These are phyloP conservation scores for Gossypium davidsonii DNA, from an alignment of 441 rosid species.

Conservation along the genomic window DNA sequence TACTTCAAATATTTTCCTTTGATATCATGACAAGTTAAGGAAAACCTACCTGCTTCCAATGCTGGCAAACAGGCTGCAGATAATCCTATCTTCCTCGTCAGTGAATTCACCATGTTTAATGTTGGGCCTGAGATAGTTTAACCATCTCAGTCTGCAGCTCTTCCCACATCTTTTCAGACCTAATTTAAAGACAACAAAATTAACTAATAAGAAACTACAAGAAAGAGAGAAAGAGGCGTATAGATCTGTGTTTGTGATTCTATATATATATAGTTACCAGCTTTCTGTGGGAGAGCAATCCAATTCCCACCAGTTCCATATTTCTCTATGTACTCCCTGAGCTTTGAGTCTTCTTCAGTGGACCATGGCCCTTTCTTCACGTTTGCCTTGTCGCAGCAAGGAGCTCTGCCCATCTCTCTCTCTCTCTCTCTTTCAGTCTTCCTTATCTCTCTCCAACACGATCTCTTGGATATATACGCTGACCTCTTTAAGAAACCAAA, in stretches of 20 bases:
- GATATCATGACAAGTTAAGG: neutral
- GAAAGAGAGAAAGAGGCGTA: neutral
- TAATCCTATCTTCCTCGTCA: conserved; percentile 54
- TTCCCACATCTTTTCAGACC: conserved; percentile 73
- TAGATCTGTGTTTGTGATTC: neutral
- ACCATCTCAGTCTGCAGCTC: conserved; percentile 74
- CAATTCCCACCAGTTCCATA: conserved; percentile 57
- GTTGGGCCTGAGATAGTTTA: conserved; percentile 69
- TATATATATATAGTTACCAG: conserved; percentile 29
- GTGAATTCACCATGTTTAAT: conserved; percentile 70
- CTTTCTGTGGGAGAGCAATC: conserved; percentile 66
- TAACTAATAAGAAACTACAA: neutral
- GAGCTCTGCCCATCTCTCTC: conserved; percentile 57
- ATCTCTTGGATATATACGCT: conserved; percentile 5
- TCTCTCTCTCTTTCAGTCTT: neutral
- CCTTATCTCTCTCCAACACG: conserved; percentile 12
- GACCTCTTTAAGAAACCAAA: neutral
- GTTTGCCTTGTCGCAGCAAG: conserved; percentile 64
- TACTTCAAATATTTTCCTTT: too few relatives aligned
- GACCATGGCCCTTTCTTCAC: conserved; percentile 76
- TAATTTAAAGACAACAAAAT: conserved; percentile 17
- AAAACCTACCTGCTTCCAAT: conserved; percentile 78
- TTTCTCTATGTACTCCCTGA: conserved; percentile 51
- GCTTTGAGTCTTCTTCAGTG: conserved; percentile 61
- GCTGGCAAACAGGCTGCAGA: conserved; percentile 48